Evolutionary conservation across 768 basidiomycete genomes (phyloP).

Genomic region (Guyanaporus albipodus): DNA sequence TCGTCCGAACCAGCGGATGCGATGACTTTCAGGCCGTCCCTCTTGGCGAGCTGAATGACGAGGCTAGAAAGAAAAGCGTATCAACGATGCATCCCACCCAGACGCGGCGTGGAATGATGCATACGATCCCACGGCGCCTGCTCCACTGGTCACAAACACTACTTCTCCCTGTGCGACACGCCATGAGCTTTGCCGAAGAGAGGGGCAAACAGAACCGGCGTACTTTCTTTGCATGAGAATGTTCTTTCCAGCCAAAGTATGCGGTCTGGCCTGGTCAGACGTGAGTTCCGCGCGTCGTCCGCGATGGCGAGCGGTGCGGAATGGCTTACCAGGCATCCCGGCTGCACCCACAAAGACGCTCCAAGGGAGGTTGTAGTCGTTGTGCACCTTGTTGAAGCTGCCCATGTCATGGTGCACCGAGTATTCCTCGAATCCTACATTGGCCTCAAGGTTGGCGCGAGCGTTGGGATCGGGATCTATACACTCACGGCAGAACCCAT

Average conservation of each 20-base stretch:
- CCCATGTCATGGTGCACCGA: not conserved
- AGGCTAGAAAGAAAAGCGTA: too few species aligned
- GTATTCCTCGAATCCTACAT: slow-evolving; percentile 24
- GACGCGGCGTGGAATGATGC: slow-evolving; percentile 18
- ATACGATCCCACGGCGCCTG: slow-evolving; percentile 57
- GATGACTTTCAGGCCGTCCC: slow-evolving; percentile 60
- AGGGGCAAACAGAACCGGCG: slow-evolving; percentile 1
- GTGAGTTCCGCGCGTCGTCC: too few species aligned
- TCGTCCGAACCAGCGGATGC: slow-evolving; percentile 71
- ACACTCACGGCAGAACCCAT: slow-evolving; percentile 27
- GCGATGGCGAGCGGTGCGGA: not conserved
- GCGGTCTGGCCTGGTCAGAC: slow-evolving; percentile 28
- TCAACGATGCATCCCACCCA: too few species aligned
- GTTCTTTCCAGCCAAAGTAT: slow-evolving; percentile 16
- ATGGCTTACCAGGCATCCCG: slow-evolving; percentile 22
- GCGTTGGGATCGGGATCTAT: not conserved
- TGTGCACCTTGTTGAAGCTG: slow-evolving; percentile 16
- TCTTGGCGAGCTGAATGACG: slow-evolving; percentile 50
- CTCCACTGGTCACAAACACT: slow-evolving; percentile 45
- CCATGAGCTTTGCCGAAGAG: not conserved
- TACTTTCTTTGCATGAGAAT: slow-evolving; percentile 21
- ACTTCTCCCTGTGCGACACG: slow-evolving; percentile 39
- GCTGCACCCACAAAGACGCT: slow-evolving; percentile 25
- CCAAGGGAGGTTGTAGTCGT: slow-evolving; percentile 30
- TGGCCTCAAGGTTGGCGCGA: slow-evolving; percentile 23